Evolutionary conservation across 495 filamentous ascomycete genomes (phyloP).

Genomic region (Xylaria longipes): DNA sequence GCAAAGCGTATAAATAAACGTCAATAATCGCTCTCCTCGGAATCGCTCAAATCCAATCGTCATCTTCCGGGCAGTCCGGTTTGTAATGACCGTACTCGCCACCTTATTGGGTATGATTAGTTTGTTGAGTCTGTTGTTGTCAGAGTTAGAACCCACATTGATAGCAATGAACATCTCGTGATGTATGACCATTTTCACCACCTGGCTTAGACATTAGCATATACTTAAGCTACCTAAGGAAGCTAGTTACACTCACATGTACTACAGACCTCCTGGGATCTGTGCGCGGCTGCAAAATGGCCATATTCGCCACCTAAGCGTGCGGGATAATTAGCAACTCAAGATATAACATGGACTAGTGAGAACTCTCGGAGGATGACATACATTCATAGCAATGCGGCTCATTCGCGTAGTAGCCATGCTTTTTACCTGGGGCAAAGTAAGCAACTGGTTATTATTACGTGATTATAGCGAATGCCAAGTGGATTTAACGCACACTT

Average conservation of each 20-base stretch:
- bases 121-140: not conserved
- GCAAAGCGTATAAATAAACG: not conserved
- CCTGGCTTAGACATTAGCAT: not conserved
- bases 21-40: not conserved
- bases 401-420: not conserved
- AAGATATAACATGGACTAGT: not conserved
- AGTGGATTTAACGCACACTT: not conserved
- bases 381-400: not conserved
- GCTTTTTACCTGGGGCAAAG: not conserved
- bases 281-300: not conserved
- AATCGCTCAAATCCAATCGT: not conserved
- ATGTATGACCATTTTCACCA: not conserved
- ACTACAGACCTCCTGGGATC: not conserved
- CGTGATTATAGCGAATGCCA: not conserved
- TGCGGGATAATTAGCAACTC: not conserved
- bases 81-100: not conserved
- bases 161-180: not conserved
- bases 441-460: not conserved
- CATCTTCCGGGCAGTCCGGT: not conserved
- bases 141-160: not conserved
- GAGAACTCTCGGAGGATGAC: not conserved
- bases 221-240: not conserved
- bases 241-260: not conserved
- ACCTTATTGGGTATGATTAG: not conserved
- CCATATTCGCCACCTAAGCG: not conserved